Conservation (phyloP, 192 early-diverging fungal genomes). For the Coemansia erecta region DNA sequence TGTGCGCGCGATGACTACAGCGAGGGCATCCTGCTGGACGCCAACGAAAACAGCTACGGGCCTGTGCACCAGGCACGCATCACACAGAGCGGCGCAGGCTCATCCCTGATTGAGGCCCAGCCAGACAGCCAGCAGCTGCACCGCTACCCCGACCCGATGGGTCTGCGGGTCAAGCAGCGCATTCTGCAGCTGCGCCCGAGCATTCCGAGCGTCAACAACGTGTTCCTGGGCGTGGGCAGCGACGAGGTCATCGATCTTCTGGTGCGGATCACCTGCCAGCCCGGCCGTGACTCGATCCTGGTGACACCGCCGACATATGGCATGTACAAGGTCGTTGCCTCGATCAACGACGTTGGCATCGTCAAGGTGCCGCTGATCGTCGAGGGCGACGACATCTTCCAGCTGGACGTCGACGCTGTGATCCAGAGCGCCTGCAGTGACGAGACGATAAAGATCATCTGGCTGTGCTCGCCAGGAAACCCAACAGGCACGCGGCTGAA, state of each 20-base stretch:
- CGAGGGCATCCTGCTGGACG: constrained; percentile 92
- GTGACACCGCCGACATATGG: constrained; percentile 98
- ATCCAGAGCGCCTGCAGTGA: constrained; percentile 61
- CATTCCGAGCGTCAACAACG: constrained; percentile 63
- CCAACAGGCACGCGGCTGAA: constrained; percentile 87
- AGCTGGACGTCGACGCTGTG: constrained; percentile 45
- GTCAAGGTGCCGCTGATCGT: constrained; percentile 83
- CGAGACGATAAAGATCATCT: constrained; percentile 83
- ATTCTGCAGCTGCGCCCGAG: constrained; percentile 67
- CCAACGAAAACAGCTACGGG: constrained; percentile 98
- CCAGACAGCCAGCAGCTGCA: constrained; percentile 62
- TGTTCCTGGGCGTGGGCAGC: constrained; percentile 96
- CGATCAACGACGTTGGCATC: constrained; percentile 91
- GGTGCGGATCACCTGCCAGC: constrained; percentile 84
- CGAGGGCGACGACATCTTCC: constrained; percentile 55
- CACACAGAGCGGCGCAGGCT: constrained; percentile 27
- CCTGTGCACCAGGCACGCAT: constrained; percentile 47
- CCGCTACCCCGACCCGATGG: constrained; percentile 96
- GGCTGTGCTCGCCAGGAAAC: constrained; percentile 98
- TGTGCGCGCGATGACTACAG: constrained; percentile 98
- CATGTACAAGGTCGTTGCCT: constrained; percentile 93
- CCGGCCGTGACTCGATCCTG: constrained; percentile 87
- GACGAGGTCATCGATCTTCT: constrained; percentile 95
- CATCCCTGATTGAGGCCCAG: constrained; percentile 7
- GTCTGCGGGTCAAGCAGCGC: constrained; percentile 75